Evolutionary conservation across 352 stramenopile genomes (phyloP).

Genomic region (Phytophthora fragariaefolia): DNA sequence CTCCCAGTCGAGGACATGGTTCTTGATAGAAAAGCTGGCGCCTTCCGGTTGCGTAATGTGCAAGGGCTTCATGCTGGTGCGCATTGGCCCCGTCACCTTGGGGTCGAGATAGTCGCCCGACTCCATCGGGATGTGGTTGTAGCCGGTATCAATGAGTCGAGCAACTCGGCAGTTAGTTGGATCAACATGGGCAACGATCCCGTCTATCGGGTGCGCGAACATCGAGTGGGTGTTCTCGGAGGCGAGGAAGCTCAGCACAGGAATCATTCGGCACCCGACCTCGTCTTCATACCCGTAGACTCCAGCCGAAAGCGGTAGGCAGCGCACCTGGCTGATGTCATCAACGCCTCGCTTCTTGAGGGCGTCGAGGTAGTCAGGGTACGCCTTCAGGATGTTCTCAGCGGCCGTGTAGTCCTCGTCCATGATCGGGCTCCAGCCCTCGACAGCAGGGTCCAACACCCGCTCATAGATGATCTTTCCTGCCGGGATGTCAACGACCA

Average conservation of each 20-base stretch:
- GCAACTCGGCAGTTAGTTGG: conserved; percentile 38
- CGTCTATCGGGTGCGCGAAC: conserved; percentile 48
- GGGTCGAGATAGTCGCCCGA: conserved; percentile 46
- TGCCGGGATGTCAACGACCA: conserved; percentile 39
- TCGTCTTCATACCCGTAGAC: conserved; percentile 40
- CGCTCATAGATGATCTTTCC: conserved; percentile 26
- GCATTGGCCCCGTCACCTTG: conserved; percentile 37
- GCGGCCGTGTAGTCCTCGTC: conserved; percentile 43
- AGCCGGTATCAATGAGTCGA: conserved; percentile 41
- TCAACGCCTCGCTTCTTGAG: conserved; percentile 37
- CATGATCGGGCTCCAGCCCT: conserved; percentile 37
- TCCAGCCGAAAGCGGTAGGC: conserved; percentile 37
- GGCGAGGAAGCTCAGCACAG: conserved; percentile 42
- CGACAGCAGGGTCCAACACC: conserved; percentile 31
- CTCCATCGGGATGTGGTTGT: conserved; percentile 39
- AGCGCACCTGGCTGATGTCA: conserved; percentile 36
- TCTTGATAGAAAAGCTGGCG: conserved; percentile 65
- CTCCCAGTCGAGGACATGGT: conserved; percentile 73
- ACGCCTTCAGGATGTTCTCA: conserved; percentile 42
- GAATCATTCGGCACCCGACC: conserved; percentile 41
- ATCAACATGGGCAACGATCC: conserved; percentile 45
- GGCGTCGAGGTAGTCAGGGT: conserved; percentile 38
- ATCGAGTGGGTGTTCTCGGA: conserved; percentile 42
- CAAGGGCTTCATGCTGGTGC: conserved; percentile 53
- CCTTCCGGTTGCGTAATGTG: conserved; percentile 71